phyloP scores from a whole-genome alignment of 345 rosid species.

The Geranium rotundifolium region DNA sequence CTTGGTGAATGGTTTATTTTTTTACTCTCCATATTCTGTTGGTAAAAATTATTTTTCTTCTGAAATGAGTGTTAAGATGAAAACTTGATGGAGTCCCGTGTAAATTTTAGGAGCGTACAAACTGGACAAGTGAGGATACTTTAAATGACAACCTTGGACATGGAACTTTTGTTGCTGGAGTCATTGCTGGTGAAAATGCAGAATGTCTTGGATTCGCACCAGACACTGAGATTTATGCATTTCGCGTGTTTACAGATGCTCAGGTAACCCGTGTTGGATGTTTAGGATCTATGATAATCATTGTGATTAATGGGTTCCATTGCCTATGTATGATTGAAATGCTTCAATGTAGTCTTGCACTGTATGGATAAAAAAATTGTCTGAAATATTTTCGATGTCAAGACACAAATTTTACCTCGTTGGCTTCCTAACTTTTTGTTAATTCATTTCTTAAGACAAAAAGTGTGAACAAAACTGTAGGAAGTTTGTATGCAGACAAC shows the following conservation, averaged over 20 bases:
- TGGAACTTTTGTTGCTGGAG: constrained; percentile 99
- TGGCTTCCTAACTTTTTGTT: too few species aligned
- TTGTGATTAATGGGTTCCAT: not conserved
- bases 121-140: constrained; percentile 96
- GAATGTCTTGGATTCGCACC: constrained; percentile 97
- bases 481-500: too few species aligned
- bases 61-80: constrained; percentile 2
- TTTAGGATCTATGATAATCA: constrained; percentile 2
- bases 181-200: constrained; percentile 76
- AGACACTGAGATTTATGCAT: constrained; percentile 87
- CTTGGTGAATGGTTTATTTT: not conserved
- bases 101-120: constrained; percentile 77
- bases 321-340: not conserved
- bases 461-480: not conserved
- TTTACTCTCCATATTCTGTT: not conserved
- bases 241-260: constrained; percentile 89
- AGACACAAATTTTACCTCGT: not conserved
- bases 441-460: not conserved
- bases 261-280: constrained; percentile 69
- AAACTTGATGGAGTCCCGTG: constrained; percentile 23
- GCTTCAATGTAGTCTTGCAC: not conserved
- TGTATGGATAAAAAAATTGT: too few species aligned
- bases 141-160: constrained; percentile 98
- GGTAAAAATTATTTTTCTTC: too few species aligned
- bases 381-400: not conserved